phyloP scores from a whole-genome alignment of 129 eudicot genomes.

The Pulicaria dysenterica region DNA sequence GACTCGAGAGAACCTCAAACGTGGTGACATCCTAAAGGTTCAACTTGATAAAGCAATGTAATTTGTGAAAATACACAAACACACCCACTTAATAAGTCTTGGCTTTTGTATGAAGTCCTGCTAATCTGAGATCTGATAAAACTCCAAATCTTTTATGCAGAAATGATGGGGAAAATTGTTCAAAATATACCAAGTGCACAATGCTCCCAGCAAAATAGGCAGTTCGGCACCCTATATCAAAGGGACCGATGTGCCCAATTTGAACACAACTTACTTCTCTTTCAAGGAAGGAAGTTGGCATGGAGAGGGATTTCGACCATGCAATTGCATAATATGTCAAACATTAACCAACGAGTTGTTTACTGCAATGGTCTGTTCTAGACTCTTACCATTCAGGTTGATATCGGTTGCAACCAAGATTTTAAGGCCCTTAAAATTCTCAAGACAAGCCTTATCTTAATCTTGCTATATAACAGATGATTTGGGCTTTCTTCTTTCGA shows the following conservation, averaged over 20 bases:
- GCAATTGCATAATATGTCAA: constrained; percentile 58
- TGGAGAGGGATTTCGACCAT: constrained; percentile 71
- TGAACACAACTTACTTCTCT: constrained; percentile 64
- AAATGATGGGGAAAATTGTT: constrained; percentile 82
- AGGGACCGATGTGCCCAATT: constrained; percentile 53
- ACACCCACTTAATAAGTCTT: constrained; percentile 11
- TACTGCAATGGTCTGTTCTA: constrained; percentile 98
- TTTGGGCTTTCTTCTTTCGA: constrained; percentile 4
- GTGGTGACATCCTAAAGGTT: neutral
- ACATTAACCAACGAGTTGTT: constrained; percentile 62
- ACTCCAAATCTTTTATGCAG: constrained; percentile 81
- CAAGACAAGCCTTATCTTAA: constrained; percentile 20
- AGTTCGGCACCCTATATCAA: constrained; percentile 58
- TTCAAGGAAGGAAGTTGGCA: constrained; percentile 75
- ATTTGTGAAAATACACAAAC: neutral
- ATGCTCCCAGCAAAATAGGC: constrained; percentile 88
- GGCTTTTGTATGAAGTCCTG: constrained; percentile 22
- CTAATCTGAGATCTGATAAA: constrained; percentile 48
- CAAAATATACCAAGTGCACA: constrained; percentile 76
- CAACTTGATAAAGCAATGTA: constrained; percentile 1
- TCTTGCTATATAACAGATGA: neutral
- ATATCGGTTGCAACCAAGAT: constrained; percentile 43
- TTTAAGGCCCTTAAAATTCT: constrained; percentile 33
- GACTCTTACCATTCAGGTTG: constrained; percentile 70
- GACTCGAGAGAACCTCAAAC: neutral